Base-by-base conservation (phyloP, 1,284 basidiomycete genomes). In the Mycosarcoma mackinlayi region DNA sequence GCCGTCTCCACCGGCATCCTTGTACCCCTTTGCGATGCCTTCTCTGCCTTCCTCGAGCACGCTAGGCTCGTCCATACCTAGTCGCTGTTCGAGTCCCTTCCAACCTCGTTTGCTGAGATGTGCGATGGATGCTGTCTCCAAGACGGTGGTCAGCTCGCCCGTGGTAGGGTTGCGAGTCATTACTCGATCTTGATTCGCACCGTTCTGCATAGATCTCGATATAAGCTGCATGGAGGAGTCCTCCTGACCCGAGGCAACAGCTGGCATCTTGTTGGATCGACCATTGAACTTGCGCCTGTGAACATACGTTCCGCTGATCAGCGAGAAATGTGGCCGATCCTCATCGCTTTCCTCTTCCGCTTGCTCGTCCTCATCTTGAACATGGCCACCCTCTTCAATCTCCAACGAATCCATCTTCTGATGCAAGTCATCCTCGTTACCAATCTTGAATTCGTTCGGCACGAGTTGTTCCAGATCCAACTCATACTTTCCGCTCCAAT, bases 11-110 rank as follows among this genome's bases (percentile, higher is more conserved):
- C 69, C 73, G 3, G 69, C 75, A 35, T 80, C 86, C 14, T 86
- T 85, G 82, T 98, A 98, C 5, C 91, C 92, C 67, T 90, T 87
- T 28, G 95, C 94, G 47, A 96, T 91, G 4, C 95, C 95, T 70
- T 87, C 91, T 57, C 92, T 85, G 1, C 93, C 95, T 83, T 95
- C 90, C 84, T 97, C 92, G 52, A 98, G 84, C 42, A 89, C 78
- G 62, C 91, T 88, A 0, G 94, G 93, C 9, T 86, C 87, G 77
- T 95, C 92, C 81, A 91, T 85, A 0, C 93, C 94, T 14, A 91
- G 78, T 10, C 91, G 86, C 25, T 88, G 85, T 70, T 98, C 94
- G 11, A 98, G 85, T 0, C 95, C 96, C 54, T 87, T 88, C 85
- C 91, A 98, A 0, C 88, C 88, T 25, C 94, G 86, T 23, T 84